These are phyloP conservation scores for Beauveria scarabaeidicola DNA, from an alignment of 2,329 filamentous ascomycete genomes.

Conservation along the genomic window DNA sequence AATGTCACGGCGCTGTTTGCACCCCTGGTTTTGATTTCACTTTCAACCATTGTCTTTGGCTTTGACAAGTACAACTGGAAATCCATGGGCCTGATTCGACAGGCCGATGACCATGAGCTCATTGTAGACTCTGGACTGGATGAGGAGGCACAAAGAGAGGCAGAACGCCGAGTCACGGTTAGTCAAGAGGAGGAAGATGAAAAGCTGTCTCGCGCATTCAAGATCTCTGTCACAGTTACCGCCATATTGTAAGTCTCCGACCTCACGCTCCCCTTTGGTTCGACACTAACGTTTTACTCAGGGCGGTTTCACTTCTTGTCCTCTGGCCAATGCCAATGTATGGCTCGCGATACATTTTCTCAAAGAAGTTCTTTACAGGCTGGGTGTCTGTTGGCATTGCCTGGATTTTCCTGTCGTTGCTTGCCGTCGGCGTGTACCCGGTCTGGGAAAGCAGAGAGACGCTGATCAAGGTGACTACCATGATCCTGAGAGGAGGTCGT, in stretches of 20 bases:
- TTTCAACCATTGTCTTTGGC: constrained; percentile 56
- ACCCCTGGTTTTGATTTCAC: constrained; percentile 62
- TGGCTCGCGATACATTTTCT: constrained; percentile 61
- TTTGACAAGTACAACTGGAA: constrained; percentile 75
- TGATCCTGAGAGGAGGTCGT: constrained; percentile 13
- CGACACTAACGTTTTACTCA: constrained; percentile 2
- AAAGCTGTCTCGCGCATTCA: constrained; percentile 45
- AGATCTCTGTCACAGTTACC: constrained; percentile 32
- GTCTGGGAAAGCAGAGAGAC: constrained; percentile 69
- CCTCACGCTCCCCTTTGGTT: background rate
- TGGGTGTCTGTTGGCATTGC: constrained; percentile 64
- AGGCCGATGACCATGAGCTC: constrained; percentile 69
- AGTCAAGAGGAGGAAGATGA: constrained; percentile 34
- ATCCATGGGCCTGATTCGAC: constrained; percentile 71
- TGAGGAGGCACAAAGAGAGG: constrained; percentile 16
- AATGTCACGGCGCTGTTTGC: constrained; percentile 72
- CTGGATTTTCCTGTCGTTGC: constrained; percentile 62
- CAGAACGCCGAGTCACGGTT: constrained; percentile 11
- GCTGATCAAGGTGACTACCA: constrained; percentile 15
- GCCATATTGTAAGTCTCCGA: constrained; percentile 20
- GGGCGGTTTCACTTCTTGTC: constrained; percentile 62
- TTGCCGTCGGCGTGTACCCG: constrained; percentile 73
- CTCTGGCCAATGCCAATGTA: constrained; percentile 94
- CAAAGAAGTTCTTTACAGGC: constrained; percentile 57
- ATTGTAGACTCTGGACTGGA: constrained; percentile 49